Conservation (phyloP, 257 asterid species). For the Datura wrightii region DNA sequence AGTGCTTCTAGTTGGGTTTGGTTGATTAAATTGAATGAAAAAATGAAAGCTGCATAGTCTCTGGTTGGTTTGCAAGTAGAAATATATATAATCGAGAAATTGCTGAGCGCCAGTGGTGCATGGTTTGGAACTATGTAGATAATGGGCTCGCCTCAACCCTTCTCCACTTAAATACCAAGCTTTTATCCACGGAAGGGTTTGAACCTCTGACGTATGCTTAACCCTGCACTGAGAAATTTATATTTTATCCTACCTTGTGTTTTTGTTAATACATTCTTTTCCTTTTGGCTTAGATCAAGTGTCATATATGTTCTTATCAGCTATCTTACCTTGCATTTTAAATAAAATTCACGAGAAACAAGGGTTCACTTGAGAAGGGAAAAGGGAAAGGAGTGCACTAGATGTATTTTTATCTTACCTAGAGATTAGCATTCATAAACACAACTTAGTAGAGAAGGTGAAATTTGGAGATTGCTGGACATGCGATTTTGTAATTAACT, state of each 20-base stretch:
- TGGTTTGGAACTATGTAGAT: not conserved
- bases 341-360: not conserved
- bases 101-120: not conserved
- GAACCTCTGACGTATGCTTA: not conserved
- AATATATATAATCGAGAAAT: not conserved
- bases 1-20: not conserved
- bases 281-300: not conserved
- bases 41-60: not conserved
- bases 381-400: not conserved
- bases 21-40: not conserved
- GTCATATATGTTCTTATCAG: not conserved
- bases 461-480: not conserved
- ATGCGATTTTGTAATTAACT: not conserved
- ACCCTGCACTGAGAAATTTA: not conserved
- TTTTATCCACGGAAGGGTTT: not conserved
- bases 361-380: not conserved
- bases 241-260: not conserved
- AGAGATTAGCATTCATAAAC: not conserved
- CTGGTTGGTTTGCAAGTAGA: not conserved
- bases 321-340: not conserved
- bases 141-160: not conserved
- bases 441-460: not conserved
- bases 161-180: not conserved
- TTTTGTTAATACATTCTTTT: not conserved
- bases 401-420: not conserved